These are phyloP conservation scores for Sedum album DNA, from an alignment of 164 flowering plant species.

Conservation along the genomic window DNA sequence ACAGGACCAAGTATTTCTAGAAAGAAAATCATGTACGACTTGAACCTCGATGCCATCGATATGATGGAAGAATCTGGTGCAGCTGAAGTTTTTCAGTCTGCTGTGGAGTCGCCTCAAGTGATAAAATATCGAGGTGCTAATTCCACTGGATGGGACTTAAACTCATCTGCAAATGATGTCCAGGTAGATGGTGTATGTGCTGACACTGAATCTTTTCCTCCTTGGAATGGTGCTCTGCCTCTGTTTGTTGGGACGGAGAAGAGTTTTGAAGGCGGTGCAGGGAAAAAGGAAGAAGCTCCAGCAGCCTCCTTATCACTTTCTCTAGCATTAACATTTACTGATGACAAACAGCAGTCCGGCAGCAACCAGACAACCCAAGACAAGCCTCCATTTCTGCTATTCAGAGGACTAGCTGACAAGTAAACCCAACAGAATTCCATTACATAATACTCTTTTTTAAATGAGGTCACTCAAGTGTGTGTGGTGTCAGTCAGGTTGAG, in stretches of 20 bases:
- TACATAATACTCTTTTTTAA: conserved; percentile 16
- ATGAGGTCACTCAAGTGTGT: conserved; percentile 12
- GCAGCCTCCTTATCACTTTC: conserved; percentile 7
- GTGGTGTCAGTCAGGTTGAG: conserved; percentile 13
- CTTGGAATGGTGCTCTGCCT: conserved; percentile 13
- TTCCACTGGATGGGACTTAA: conserved; percentile 20
- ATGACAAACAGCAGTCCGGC: conserved; percentile 12
- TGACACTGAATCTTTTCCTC: conserved; percentile 25
- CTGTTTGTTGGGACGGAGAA: conserved; percentile 17
- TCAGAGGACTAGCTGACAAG: conserved; percentile 35
- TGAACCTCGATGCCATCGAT: conserved; percentile 5
- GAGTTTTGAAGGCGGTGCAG: conserved; percentile 18
- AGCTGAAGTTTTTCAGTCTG: conserved; percentile 49
- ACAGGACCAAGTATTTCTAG: conserved; percentile 15
- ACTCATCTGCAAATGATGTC: conserved; percentile 26
- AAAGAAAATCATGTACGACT: conserved; percentile 18
- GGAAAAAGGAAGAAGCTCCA: conserved; percentile 13
- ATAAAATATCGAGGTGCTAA: conserved; percentile 15
- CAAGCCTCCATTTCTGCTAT: conserved; percentile 44
- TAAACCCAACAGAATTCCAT: conserved; percentile 11
- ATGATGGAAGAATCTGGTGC: conserved; percentile 16
- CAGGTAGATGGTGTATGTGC: conserved; percentile 46
- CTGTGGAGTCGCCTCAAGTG: conserved; percentile 27
- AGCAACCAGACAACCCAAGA: conserved; percentile 29
- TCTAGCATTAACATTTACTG: background rate